Evolutionary conservation across 2,329 filamentous ascomycete genomes (phyloP).

Genomic region (Exophiala calicioides): DNA sequence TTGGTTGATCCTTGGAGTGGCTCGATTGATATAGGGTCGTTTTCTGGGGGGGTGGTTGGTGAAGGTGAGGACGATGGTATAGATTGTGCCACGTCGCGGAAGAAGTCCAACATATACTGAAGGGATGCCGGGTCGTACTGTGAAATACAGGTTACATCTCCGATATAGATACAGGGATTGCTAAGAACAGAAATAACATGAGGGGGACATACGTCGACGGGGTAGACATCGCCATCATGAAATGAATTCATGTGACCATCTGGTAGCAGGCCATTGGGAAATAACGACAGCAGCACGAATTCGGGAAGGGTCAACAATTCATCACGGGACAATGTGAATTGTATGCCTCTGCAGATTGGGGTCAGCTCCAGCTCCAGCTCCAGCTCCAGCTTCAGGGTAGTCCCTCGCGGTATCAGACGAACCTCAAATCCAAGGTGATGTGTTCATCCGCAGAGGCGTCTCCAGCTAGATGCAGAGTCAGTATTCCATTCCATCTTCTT

Average conservation of each 20-base stretch:
- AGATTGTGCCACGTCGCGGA: constrained; percentile 92
- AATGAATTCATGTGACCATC: constrained; percentile 95
- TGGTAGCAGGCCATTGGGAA: constrained; percentile 96
- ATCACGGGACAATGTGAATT: constrained; percentile 91
- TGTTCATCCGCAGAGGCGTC: constrained; percentile 33
- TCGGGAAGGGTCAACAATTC: constrained; percentile 94
- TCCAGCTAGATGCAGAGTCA: constrained; percentile 22
- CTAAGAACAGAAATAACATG: constrained; percentile 30
- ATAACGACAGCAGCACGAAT: constrained; percentile 95
- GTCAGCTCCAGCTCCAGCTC: constrained; percentile 13
- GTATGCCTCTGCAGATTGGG: constrained; percentile 70
- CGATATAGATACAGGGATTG: constrained; percentile 37
- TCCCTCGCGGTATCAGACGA: background rate
- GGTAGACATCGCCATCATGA: constrained; percentile 89
- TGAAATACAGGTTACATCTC: constrained; percentile 55
- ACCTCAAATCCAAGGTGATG: constrained; percentile 34
- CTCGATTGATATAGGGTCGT: constrained; percentile 69
- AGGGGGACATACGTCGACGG: constrained; percentile 80
- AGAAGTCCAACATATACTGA: constrained; percentile 99
- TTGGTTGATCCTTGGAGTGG: constrained; percentile 68
- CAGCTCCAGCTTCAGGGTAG: constrained; percentile 3
- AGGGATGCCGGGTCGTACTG: constrained; percentile 96
- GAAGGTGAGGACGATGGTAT: constrained; percentile 75
- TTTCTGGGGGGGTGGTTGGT: constrained; percentile 61
- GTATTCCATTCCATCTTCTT: constrained; percentile 1